phyloP scores from a whole-genome alignment of 352 stramenopile species.

The Pythium chondricola region DNA sequence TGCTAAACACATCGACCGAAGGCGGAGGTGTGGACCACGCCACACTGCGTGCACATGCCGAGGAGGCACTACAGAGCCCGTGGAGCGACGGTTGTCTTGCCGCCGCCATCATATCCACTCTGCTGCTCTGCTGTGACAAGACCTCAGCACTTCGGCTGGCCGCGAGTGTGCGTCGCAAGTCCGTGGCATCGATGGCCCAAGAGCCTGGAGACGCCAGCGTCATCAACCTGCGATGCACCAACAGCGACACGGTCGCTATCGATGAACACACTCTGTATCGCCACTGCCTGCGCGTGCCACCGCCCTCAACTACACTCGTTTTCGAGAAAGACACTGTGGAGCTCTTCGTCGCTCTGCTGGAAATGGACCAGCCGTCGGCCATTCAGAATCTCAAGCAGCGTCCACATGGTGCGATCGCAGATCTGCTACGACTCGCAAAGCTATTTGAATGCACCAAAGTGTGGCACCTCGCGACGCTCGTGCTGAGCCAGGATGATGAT shows the following conservation, averaged over 20 bases:
- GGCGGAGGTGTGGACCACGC: too few species aligned
- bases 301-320: background rate
- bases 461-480: slow-evolving; percentile 33
- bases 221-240: background rate
- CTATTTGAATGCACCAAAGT: slow-evolving; percentile 18
- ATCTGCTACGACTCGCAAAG: slow-evolving; percentile 24
- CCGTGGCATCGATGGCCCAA: background rate
- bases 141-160: slow-evolving; percentile 38
- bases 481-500: slow-evolving; percentile 24
- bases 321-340: background rate
- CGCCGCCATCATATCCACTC: slow-evolving; percentile 18
- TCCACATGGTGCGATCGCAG: slow-evolving; percentile 1
- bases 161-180: background rate
- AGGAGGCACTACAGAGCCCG: slow-evolving; percentile 6
- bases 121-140: slow-evolving; percentile 24
- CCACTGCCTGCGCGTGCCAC: background rate
- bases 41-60: slow-evolving; percentile 2
- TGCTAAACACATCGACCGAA: slow-evolving; percentile 25
- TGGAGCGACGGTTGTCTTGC: slow-evolving; percentile 13
- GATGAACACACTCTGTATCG: background rate
- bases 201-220: background rate
- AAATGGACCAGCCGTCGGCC: too few species aligned
- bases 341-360: background rate
- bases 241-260: background rate
- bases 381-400: background rate